Percentiles rank a stretch among this genome's conserved stretches.
Conservation (phyloP, 1,284 basidiomycete genomes). For the Schizophyllum commune region DNA sequence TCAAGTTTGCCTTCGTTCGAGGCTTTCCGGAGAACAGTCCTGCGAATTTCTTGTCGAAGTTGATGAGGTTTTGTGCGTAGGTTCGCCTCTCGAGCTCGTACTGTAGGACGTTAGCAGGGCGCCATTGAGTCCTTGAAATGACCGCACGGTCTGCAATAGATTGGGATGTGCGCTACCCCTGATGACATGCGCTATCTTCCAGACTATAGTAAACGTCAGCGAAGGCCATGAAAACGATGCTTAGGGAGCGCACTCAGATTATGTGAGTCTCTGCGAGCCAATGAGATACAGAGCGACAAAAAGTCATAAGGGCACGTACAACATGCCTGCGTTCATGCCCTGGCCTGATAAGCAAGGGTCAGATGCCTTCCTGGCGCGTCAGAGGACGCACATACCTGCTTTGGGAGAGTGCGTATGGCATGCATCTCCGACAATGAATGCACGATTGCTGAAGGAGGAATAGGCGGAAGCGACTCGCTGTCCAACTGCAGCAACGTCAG, state of each 20-base stretch:
- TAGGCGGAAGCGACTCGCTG: constrained; percentile 71
- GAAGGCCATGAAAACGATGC: neutral
- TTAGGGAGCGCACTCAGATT: constrained; percentile 46
- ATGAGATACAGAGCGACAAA: neutral
- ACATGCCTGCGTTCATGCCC: constrained; percentile 77
- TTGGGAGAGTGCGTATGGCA: constrained; percentile 85
- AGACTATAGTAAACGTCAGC: constrained; percentile 31
- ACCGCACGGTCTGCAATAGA: constrained; percentile 64
- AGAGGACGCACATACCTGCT: constrained; percentile 33
- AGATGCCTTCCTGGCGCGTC: neutral
- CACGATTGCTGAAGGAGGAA: constrained; percentile 50
- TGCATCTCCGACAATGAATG: constrained; percentile 79
- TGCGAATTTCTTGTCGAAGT: constrained; percentile 73
- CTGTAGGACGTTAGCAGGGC: constrained; percentile 22
- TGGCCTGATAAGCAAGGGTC: constrained; percentile 30
- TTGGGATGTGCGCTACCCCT: constrained; percentile 60
- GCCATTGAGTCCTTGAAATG: neutral
- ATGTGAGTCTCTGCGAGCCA: constrained; percentile 54
- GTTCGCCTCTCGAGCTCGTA: constrained; percentile 67
- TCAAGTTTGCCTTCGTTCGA: constrained; percentile 41
- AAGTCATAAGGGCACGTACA: neutral
- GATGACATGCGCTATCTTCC: constrained; percentile 73
- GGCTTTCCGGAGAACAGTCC: constrained; percentile 74
- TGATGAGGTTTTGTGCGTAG: constrained; percentile 75
- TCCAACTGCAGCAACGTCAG: constrained; percentile 35